Evolutionary conservation across 2,329 filamentous ascomycete species (phyloP).

Genomic region (Talaromyces sp.): DNA sequence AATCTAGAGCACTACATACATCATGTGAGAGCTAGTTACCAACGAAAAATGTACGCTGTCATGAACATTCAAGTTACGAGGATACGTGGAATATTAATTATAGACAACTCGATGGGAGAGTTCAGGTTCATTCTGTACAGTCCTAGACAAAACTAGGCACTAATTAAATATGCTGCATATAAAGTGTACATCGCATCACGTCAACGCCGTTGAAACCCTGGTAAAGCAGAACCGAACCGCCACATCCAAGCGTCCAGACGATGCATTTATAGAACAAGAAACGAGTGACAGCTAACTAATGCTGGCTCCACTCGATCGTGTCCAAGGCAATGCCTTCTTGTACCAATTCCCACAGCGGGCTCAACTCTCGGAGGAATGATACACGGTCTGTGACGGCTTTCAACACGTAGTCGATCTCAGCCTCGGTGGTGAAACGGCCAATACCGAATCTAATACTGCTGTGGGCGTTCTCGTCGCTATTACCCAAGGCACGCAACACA

Average conservation of each 20-base stretch:
- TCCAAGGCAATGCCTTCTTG: slow-evolving; percentile 94
- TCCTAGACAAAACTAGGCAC: slow-evolving; percentile 9
- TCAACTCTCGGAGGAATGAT: slow-evolving; percentile 87
- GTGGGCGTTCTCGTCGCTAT: slow-evolving; percentile 95
- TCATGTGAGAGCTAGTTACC: too few relatives aligned
- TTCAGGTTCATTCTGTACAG: slow-evolving; percentile 23
- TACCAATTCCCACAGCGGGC: slow-evolving; percentile 94
- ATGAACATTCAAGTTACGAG: background rate
- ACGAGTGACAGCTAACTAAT: slow-evolving; percentile 51
- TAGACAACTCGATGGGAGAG: slow-evolving; percentile 10
- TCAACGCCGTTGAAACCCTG: slow-evolving; percentile 25
- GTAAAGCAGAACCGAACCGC: slow-evolving; percentile 9
- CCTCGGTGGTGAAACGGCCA: slow-evolving; percentile 90
- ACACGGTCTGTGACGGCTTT: slow-evolving; percentile 87
- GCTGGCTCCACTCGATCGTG: slow-evolving; percentile 97
- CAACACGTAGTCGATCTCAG: slow-evolving; percentile 94
- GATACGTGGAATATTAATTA: background rate
- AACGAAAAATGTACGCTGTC: too few relatives aligned
- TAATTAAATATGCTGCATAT: slow-evolving; percentile 7
- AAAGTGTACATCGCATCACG: slow-evolving; percentile 23
- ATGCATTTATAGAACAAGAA: slow-evolving; percentile 5
- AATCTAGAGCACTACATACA: too few relatives aligned
- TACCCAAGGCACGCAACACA: slow-evolving; percentile 87
- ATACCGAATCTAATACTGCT: slow-evolving; percentile 98
- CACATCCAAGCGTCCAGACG: slow-evolving; percentile 18